Conservation (phyloP, 108 stramenopile genomes). For the Skeletonema tropicum region DNA sequence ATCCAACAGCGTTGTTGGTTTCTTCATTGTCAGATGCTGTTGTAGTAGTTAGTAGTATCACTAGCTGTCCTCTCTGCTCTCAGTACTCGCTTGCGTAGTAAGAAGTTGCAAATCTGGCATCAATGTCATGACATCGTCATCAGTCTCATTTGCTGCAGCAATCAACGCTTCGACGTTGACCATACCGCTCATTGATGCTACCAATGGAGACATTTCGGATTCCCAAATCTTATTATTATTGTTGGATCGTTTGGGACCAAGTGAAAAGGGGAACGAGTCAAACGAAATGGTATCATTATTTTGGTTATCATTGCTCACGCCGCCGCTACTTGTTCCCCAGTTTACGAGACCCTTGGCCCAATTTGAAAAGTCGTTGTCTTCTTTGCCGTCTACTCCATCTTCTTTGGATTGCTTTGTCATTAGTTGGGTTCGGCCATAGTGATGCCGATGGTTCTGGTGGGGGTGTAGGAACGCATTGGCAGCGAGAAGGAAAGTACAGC, state of each 20-base stretch:
- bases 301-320: neutral
- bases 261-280: slow-evolving; percentile 32
- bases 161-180: slow-evolving; percentile 45
- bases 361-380: neutral
- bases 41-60: neutral
- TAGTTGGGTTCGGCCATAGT: neutral
- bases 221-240: slow-evolving; percentile 32
- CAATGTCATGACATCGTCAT: slow-evolving; percentile 13
- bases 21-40: neutral
- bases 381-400: neutral
- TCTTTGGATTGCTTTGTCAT: slow-evolving; percentile 4
- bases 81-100: neutral
- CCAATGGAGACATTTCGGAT: slow-evolving; percentile 38
- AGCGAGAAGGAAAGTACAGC: neutral
- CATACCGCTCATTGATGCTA: slow-evolving; percentile 45
- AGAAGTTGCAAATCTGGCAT: slow-evolving; percentile 14
- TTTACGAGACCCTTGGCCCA: slow-evolving; percentile 1
- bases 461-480: neutral
- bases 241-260: slow-evolving; percentile 6
- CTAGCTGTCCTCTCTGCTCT: neutral
- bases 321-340: neutral
- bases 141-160: slow-evolving; percentile 41
- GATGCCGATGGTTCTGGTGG: neutral
- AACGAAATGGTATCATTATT: slow-evolving; percentile 12
- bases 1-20: neutral